These are phyloP conservation scores for Periconia digitata DNA, from an alignment of 2,329 filamentous ascomycete genomes.

Conservation along the genomic window DNA sequence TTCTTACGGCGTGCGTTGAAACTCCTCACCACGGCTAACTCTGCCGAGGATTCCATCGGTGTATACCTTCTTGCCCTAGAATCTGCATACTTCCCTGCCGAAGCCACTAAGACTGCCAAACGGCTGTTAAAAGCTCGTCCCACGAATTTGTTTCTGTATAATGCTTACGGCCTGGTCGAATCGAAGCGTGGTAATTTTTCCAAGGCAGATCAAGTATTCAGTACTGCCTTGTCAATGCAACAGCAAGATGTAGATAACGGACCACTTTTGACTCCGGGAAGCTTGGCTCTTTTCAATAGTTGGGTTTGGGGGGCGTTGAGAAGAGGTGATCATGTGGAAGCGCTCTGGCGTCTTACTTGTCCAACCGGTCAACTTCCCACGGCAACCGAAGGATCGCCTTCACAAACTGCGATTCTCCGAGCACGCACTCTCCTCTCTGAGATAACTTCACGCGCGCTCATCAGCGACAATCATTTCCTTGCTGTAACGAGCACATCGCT, in stretches of 20 bases:
- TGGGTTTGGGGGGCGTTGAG: constrained; percentile 67
- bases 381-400: constrained; percentile 3
- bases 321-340: constrained; percentile 34
- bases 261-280: constrained; percentile 55
- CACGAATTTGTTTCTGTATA: constrained; percentile 69
- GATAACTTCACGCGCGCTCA: constrained; percentile 57
- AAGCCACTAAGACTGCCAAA: constrained; percentile 71
- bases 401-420: constrained; percentile 18
- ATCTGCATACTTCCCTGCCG: constrained; percentile 54
- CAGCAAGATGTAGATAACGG: constrained; percentile 36
- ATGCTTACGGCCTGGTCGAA: constrained; percentile 77
- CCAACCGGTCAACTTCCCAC: constrained; percentile 21
- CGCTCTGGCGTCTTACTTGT: constrained; percentile 38
- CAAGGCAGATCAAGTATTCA: constrained; percentile 65
- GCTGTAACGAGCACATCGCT: constrained; percentile 63
- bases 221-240: constrained; percentile 65
- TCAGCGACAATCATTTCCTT: constrained; percentile 39
- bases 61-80: constrained; percentile 73
- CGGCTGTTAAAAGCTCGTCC: constrained; percentile 68
- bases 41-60: constrained; percentile 55
- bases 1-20: constrained; percentile 50
- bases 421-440: constrained; percentile 14
- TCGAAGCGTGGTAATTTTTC: constrained; percentile 58
- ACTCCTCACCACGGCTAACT: constrained; percentile 52
- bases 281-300: constrained; percentile 57